A percentile compares a stretch with the other conserved stretches of the same genome.
These are phyloP conservation scores for Hypoxylon sp. DNA, from an alignment of 2,329 filamentous ascomycete species.

Conservation along the genomic window DNA sequence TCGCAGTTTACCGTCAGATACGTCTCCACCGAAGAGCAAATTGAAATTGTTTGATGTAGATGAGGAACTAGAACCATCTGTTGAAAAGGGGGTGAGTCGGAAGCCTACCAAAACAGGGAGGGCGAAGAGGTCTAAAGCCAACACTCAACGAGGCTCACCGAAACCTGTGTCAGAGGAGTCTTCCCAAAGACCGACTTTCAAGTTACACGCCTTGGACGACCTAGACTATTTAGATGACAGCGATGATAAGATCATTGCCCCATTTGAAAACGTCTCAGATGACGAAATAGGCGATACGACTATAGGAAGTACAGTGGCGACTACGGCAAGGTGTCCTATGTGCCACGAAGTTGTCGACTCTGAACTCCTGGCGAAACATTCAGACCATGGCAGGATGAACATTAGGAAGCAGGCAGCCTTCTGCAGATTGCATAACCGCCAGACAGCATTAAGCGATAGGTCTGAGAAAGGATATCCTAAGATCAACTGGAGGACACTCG, in stretches of 20 bases:
- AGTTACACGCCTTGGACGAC: constrained; percentile 49
- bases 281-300: constrained; percentile 42
- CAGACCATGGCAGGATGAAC: constrained; percentile 64
- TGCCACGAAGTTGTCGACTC: constrained; percentile 74
- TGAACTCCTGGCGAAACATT: constrained; percentile 68
- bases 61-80: constrained; percentile 10
- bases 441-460: constrained; percentile 66
- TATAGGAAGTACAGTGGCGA: constrained; percentile 28
- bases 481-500: constrained; percentile 77
- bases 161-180: constrained; percentile 27
- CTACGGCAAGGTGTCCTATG: constrained; percentile 72
- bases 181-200: constrained; percentile 48
- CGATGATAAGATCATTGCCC: constrained; percentile 26
- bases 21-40: constrained; percentile 27
- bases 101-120: constrained; percentile 11
- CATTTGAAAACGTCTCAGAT: constrained; percentile 26
- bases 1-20: constrained; percentile 8
- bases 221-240: constrained; percentile 38
- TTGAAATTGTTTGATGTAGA: constrained; percentile 25
- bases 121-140: constrained; percentile 19
- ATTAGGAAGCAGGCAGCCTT: constrained; percentile 74
- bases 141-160: constrained; percentile 25
- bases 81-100: constrained; percentile 3
- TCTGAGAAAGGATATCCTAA: constrained; percentile 73
- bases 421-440: constrained; percentile 74